Base-by-base conservation (phyloP, 2,329 filamentous ascomycete species). In the Xylariales sp. region DNA sequence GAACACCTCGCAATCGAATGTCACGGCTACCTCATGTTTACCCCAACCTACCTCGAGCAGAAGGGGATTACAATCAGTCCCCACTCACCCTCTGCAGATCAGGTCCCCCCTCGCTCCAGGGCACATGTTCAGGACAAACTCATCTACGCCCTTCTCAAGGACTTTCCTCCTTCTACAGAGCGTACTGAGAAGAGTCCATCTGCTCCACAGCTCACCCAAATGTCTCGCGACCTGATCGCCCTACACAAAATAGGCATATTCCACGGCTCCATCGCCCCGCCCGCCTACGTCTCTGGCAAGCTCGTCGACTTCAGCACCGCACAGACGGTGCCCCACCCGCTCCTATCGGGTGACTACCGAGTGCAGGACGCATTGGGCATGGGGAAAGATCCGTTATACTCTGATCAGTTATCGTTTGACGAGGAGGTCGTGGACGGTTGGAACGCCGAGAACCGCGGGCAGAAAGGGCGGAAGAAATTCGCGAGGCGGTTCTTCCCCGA, bases 391-490 rank as follows among this genome's bases (percentile, higher is more conserved):
- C 25, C 25, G 9, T 5, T n/a, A 6, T 28, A 12, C 12, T 15
- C 20, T 21, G 36, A 38, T 9, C 36, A 38, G 16, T 14, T 31
- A 9, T 24, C 15, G 19, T 38, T 38, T 31, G 36, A 38, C 21
- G 16, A 38, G 10, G 16, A 31, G 22, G 18, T 38, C n/a, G 25
- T 38, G 14, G 25, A 38, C 11, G n/a, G 15, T 14, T 29, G 36
- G 24, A 31, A 29, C 15, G 27, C 25, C 7, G 14, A 28, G 22
- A 12, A 28, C 3, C 22, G 14, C 25, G 10, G 19, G 19, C 10
- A 38, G n/a, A 1, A 25, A 38, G 6, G 5, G 10, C 8, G 24
- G 8, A 28, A 19, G 21, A 25, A 7, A 3, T 7, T 38, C n/a
- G 10, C 35, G 18, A 38, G 21, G 22, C 21, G 11, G 7, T 38